Evolutionary conservation across 805 yeast genomes (phyloP), one percentile per base, ranked within the genome.

Genomic region (Candida yuanshanica): DNA sequence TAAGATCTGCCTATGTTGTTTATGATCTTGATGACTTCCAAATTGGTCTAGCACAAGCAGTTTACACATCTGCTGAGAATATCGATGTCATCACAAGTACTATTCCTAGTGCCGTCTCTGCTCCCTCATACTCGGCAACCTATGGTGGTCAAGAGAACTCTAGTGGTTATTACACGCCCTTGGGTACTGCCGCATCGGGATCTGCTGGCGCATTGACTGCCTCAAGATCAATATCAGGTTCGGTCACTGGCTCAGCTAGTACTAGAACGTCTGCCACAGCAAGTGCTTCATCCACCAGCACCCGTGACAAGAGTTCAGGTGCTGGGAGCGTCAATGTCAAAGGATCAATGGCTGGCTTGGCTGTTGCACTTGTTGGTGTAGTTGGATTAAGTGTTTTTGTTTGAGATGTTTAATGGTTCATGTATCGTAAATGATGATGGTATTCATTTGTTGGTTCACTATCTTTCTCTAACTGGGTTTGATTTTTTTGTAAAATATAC

Each of bases 81-180:
- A 68, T 79, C 35, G 77, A 76, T 39, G 65, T 60, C 9, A 70
- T 81, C 32, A 45, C 62, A 5, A 43, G 55, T 2, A 46, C 66
- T 11, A 70, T 79, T 35, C 83, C 85, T n/a, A 62, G 69, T 29
- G 82, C 81, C 1, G 56, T 59, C 2, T 52, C 57, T 4, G 84
- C 79, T 1, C 56, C 72, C 3, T 62, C 55, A 4, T 77, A 69
- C 50, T 65, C 74, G 3, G 52, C 67, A 7, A 72, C 80, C 4
- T 68, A 35, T 29, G 36, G 41, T 20, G 35, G 35, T 25, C 21
- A 27, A 7, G 38, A 32, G 12, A 10, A 39, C 3, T 45, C 38
- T 1, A 45, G 44, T 24, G 42, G 42, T 36, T 36, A 42, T 2
- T 47, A 37, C n/a, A 5, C 16, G 7, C 18, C 18, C 16, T 42